Evolutionary conservation across 257 asterid genomes (phyloP).

Genomic region (Petunia axillaris): DNA sequence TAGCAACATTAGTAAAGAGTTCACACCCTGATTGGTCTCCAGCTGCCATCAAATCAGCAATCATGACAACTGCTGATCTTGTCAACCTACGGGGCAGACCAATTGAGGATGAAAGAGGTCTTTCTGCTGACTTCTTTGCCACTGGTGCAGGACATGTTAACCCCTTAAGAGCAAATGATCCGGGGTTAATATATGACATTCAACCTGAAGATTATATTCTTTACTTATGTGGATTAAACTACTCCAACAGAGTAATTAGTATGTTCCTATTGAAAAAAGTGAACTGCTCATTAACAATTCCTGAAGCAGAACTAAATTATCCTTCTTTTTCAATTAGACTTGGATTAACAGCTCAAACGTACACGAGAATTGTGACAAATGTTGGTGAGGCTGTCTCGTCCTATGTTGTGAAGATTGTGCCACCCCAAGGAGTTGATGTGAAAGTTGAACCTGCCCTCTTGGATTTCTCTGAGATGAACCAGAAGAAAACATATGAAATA

Average conservation of each 20-base stretch:
- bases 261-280: constrained; percentile 26
- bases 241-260: constrained; percentile 25
- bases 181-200: constrained; percentile 43
- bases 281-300: constrained; percentile 25
- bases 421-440: constrained; percentile 29
- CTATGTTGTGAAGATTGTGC: constrained; percentile 21
- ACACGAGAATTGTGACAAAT: constrained; percentile 46
- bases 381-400: constrained; percentile 40
- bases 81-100: neutral
- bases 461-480: constrained; percentile 25
- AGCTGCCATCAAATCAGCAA: constrained; percentile 42
- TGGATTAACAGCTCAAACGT: constrained; percentile 24
- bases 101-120: constrained; percentile 25
- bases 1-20: constrained; percentile 39
- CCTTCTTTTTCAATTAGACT: constrained; percentile 41
- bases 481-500: constrained; percentile 28
- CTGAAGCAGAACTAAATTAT: constrained; percentile 41
- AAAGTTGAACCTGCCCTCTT: constrained; percentile 30
- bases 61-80: constrained; percentile 38
- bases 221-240: constrained; percentile 38
- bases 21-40: constrained; percentile 46
- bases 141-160: constrained; percentile 48
- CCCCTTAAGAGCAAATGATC: constrained; percentile 39
- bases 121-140: constrained; percentile 34
- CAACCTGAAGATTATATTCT: constrained; percentile 31